Conservation (phyloP, 352 stramenopile species). For the Phytophthora pini region DNA sequence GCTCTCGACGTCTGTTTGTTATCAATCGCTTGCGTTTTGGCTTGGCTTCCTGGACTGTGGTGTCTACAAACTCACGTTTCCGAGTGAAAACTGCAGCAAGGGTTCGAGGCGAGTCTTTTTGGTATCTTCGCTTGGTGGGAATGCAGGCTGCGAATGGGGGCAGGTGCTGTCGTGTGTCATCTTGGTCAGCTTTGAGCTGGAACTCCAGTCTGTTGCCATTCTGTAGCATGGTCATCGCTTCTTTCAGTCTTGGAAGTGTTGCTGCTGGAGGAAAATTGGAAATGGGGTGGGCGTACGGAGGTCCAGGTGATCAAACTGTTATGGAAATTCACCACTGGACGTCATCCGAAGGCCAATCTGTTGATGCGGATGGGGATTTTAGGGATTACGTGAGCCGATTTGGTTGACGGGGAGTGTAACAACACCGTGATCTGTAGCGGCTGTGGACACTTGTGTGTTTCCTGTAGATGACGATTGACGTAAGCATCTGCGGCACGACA, state of each 20-base stretch:
- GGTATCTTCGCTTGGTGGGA: not conserved
- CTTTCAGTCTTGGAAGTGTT: not conserved
- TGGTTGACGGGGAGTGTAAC: not conserved
- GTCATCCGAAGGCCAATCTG: not conserved
- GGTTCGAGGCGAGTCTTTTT: slow-evolving; percentile 1
- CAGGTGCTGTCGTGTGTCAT: not conserved
- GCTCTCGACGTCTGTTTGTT: slow-evolving; percentile 38
- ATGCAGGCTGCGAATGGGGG: not conserved
- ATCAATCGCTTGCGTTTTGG: slow-evolving; percentile 32
- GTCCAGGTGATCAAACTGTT: slow-evolving; percentile 3
- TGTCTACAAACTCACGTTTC: not conserved
- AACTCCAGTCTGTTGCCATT: too few relatives aligned
- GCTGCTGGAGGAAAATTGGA: not conserved
- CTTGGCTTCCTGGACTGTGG: not conserved
- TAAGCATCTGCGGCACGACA: too few relatives aligned
- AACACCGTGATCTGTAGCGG: not conserved
- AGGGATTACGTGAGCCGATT: slow-evolving; percentile 8
- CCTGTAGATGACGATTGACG: not conserved
- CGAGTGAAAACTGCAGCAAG: not conserved
- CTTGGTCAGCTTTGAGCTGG: not conserved
- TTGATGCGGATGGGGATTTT: slow-evolving; percentile 2
- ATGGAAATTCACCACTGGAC: not conserved
- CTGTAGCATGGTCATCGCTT: not conserved
- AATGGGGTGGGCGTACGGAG: slow-evolving; percentile 3
- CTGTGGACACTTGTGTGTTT: not conserved